Evolutionary conservation across 169 alveolate species (phyloP), one percentile per base, ranked within the genome.

Genomic region (Cryptosporidium sp.): DNA sequence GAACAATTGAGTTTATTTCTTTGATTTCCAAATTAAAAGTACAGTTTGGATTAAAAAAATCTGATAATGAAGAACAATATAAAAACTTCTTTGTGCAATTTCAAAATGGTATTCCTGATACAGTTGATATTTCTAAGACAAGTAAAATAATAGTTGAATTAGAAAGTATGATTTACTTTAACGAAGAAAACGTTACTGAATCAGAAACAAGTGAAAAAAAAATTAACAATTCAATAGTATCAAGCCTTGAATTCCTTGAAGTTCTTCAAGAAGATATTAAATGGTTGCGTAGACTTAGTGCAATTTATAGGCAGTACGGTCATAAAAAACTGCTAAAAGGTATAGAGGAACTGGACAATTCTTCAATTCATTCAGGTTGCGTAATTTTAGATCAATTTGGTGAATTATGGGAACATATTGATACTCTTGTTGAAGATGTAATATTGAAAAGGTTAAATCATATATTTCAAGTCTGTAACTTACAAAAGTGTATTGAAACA

Each of bases 381-480:
- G 4, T 80, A 80, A 65, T 80, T n/a, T 23, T 80, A 37, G 52
- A 80, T 33, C 61, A 80, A 26, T 80, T 80, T 43, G 67, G 67
- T 48, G 89, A 80, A 41, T n/a, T 80, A 65, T 80, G 80, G 89
- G 89, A 80, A 29, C 89, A 80, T 52, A 65, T 80, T 39, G 73
- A 80, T 35, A 80, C 37, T 12, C 9, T 80, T 26, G 75, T 80
- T 37, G 69, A 51, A n/a, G 89, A 80, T 37, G 65, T 80, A 12
- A 26, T 23, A 23, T 48, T 80, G 10, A 80, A 65, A 80, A 26
- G 70, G 35, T 14, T 80, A 23, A 51, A 80, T 29, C 59, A 45
- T 10, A 12, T 48, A 1, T 80, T 80, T 62, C 71, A 59, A 29
- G 80, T 80, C 37, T n/a, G 51, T 59, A 70, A 26, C n/a, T 23